Evolutionary conservation across 2,329 filamentous ascomycete genomes (phyloP), one percentile per base, ranked within the genome.

Genomic region (Colletotrichum sp.): DNA sequence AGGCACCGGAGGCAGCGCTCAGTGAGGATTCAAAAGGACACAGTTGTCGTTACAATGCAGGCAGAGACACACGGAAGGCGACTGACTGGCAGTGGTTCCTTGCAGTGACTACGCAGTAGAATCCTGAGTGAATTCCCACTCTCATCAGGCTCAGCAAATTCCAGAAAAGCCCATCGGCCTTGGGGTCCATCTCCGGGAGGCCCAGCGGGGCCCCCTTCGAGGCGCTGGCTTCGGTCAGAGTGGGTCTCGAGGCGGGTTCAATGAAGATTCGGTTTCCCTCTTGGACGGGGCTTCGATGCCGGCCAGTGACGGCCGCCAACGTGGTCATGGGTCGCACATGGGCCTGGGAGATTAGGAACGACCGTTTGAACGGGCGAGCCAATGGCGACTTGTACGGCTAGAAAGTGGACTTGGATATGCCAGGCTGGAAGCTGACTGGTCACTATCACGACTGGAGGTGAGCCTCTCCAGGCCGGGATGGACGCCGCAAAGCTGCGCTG

Each of bases 251-350:
- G 52, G 60, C 73, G 57, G 57, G 30, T 44, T 26, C 62, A 52
- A 36, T 21, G 57, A 73, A 64, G 70, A 68, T 63, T 68, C 64
- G 73, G 70, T 73, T 73, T 73, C 39, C 39, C 36, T 72, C 32
- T 10, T 66, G 34, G 55, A 68, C 24, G 55, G 69, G 55, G n/a
- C 57, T 73, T 57, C 15, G 55, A 73, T 68, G 34, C 64, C 68
- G 68, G 73, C 73, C 72, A 77, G 76, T 72, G 68, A 73, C 73
- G 68, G 59, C 65, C n/a, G 68, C 73, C 68, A 77, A 77, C 73
- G 73, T 77, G 72, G 76, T 77, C 68, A 72, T 72, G 71, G 72
- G 72, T 76, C 76, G 64, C 76, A 71, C 76, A 76, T 69, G 66
- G 75, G 66, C 62, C 66, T 67, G 63, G 62, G 71, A 76, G 72